Conservation (phyloP, 202 grass and related monocot species). For the Schoenoplectus tabernaemontani region DNA sequence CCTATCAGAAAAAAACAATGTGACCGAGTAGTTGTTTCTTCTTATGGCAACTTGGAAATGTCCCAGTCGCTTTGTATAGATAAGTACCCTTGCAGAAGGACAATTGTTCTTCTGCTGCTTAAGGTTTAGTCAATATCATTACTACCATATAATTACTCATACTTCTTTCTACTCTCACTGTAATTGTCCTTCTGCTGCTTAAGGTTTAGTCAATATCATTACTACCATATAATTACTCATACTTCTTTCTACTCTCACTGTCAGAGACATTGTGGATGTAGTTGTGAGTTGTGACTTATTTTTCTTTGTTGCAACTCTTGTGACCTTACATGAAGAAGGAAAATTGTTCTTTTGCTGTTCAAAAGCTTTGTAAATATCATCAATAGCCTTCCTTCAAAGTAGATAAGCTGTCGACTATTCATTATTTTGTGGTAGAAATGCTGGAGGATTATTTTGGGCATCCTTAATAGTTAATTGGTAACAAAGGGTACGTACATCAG, state of each 20-base stretch:
- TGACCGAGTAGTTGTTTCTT: background rate
- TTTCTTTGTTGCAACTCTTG: background rate
- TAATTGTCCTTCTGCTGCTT: too few relatives aligned
- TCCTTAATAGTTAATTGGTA: background rate
- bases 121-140: background rate
- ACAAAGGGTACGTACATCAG: background rate
- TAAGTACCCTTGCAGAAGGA: background rate
- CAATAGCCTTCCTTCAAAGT: background rate
- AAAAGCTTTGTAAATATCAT: background rate
- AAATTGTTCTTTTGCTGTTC: background rate
- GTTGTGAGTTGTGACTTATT: background rate
- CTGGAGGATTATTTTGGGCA: background rate
- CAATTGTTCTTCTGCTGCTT: background rate
- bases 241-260: background rate
- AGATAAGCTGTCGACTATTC: background rate
- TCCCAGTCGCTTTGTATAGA: background rate
- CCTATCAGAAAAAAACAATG: background rate
- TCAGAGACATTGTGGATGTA: background rate
- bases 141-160: background rate
- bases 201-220: background rate
- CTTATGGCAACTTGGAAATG: too few relatives aligned
- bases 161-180: background rate
- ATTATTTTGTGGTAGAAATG: background rate
- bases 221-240: background rate
- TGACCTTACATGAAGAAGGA: background rate